Conservation (phyloP, 768 basidiomycete species). For the Filobasidium wieringae region DNA sequence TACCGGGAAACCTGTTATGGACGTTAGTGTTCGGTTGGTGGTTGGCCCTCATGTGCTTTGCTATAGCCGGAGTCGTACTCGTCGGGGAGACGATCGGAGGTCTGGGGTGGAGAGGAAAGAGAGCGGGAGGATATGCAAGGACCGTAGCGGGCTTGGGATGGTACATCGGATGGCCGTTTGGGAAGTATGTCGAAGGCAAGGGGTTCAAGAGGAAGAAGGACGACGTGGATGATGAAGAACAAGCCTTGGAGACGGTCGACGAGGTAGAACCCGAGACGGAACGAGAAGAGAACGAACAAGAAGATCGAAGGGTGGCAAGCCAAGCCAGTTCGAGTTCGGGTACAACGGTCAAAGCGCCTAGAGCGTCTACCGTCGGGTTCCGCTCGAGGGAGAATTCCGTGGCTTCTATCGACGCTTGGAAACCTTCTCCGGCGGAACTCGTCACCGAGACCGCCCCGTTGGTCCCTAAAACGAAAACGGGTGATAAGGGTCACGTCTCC, state of each 20-base stretch:
- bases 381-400: not conserved
- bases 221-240: conserved; percentile 30
- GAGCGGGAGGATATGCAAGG: conserved; percentile 53
- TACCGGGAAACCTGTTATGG: conserved; percentile 93
- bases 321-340: not conserved
- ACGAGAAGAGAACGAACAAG: conserved; percentile 14
- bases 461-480: not conserved
- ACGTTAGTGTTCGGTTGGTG: conserved; percentile 82
- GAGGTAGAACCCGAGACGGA: not conserved
- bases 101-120: conserved; percentile 42
- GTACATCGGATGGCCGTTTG: conserved; percentile 97
- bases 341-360: conserved; percentile 3
- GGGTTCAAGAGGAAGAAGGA: conserved; percentile 36
- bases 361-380: not conserved
- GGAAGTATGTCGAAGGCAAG: conserved; percentile 89
- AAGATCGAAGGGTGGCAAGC: conserved; percentile 14
- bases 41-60: conserved; percentile 62
- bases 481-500: conserved; percentile 3
- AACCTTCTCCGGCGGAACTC: conserved; percentile 11
- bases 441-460: conserved; percentile 9
- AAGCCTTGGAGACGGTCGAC: conserved; percentile 31
- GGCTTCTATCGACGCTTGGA: conserved; percentile 2
- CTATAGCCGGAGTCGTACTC: conserved; percentile 56
- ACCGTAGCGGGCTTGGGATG: conserved; percentile 84
- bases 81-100: conserved; percentile 57